phyloP scores from a whole-genome alignment of 345 rosid genomes.

The Hypericum androsaemum region DNA sequence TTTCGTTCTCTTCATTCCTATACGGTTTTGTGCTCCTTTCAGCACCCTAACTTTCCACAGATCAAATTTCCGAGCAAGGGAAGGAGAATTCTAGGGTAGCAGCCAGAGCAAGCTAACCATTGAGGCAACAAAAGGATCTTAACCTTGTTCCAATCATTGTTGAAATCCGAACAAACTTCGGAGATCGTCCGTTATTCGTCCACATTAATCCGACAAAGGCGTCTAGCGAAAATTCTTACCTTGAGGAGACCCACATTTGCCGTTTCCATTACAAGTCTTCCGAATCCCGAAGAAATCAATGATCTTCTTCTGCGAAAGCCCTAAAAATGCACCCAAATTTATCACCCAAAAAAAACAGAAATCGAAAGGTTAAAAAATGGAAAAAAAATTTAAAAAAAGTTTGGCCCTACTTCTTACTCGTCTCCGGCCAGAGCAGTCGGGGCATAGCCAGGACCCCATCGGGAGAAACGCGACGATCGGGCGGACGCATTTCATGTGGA shows the following conservation, averaged over 20 bases:
- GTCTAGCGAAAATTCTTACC: conserved; percentile 25
- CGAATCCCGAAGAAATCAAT: conserved; percentile 69
- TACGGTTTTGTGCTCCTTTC: too few species aligned
- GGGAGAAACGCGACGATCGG: conserved; percentile 80
- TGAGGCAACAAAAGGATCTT: too few species aligned
- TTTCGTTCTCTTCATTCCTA: too few species aligned
- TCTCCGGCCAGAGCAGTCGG: conserved; percentile 54
- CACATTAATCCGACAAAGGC: too few species aligned
- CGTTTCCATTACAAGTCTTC: conserved; percentile 27
- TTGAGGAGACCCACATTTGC: conserved; percentile 31
- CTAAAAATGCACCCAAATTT: conserved; percentile 23
- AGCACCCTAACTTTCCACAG: too few species aligned
- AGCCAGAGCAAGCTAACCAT: too few species aligned
- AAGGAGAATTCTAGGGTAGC: too few species aligned
- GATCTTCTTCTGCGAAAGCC: conserved; percentile 77
- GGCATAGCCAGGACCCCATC: conserved; percentile 72
- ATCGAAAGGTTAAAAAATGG: neutral
- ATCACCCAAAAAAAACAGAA: conserved; percentile 5
- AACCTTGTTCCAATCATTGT: too few species aligned
- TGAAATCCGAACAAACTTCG: too few species aligned
- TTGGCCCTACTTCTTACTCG: conserved; percentile 72
- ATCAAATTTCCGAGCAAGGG: too few species aligned
- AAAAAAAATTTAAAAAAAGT: conserved; percentile 9
- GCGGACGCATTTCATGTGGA: conserved; percentile 76
- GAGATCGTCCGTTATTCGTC: too few species aligned